Evolutionary conservation across 1,139 yeast genomes (phyloP).

Genomic region (Pichia inconspicua): DNA sequence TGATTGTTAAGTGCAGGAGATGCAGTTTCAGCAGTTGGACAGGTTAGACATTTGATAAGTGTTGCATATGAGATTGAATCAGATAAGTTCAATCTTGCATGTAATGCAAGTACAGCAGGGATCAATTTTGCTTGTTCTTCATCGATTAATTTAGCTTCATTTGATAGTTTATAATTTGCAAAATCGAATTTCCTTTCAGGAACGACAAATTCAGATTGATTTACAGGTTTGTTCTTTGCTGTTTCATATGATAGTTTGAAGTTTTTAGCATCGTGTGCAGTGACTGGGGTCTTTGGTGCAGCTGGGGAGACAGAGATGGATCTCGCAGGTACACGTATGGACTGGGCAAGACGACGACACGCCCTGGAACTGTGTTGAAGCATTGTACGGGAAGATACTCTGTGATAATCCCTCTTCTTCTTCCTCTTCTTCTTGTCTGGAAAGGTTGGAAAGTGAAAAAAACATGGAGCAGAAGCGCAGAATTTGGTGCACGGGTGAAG

Average conservation of each 20-base stretch:
- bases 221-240: constrained; percentile 18
- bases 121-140: constrained; percentile 47
- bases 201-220: constrained; percentile 10
- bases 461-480: too few relatives aligned
- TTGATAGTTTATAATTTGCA: constrained; percentile 20
- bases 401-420: too few relatives aligned
- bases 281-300: constrained; percentile 1
- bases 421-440: too few relatives aligned
- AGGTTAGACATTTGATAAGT: constrained; percentile 72
- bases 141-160: constrained; percentile 21
- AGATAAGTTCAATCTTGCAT: constrained; percentile 64
- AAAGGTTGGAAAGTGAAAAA: too few relatives aligned
- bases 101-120: constrained; percentile 72
- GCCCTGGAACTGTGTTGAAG: background rate
- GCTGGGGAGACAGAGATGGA: constrained; percentile 14
- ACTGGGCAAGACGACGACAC: background rate
- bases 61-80: constrained; percentile 49
- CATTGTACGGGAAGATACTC: background rate
- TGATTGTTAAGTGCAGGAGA: constrained; percentile 49
- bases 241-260: constrained; percentile 24
- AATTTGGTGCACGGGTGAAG: too few relatives aligned
- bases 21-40: constrained; percentile 23
- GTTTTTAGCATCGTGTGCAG: constrained; percentile 6
- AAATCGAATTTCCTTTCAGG: constrained; percentile 21
- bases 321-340: constrained; percentile 5